These are phyloP conservation scores for Venturia asperata DNA, from an alignment of 2,329 filamentous ascomycete species.

Conservation along the genomic window DNA sequence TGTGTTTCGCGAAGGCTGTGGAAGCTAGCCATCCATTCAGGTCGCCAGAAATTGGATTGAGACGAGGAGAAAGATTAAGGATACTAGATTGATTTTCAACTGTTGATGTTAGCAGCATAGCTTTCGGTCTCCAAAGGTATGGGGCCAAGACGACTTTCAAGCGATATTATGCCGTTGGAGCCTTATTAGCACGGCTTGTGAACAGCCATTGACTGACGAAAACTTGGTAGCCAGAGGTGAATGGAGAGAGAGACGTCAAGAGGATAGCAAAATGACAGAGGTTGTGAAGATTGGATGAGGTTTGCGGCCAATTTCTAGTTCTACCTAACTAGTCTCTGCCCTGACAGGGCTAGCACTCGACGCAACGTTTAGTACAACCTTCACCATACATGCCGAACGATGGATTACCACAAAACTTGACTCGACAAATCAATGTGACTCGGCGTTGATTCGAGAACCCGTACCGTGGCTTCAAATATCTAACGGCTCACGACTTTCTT, in stretches of 20 bases:
- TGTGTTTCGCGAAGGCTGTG: no score
- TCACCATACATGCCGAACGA: neutral
- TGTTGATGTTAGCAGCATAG: no score
- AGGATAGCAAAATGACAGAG: neutral
- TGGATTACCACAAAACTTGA: neutral
- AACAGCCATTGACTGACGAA: no score
- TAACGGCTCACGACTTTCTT: neutral
- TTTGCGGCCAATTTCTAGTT: neutral
- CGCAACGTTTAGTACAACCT: neutral
- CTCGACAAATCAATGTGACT: neutral
- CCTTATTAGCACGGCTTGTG: no score
- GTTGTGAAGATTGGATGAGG: neutral
- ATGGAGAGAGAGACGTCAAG: neutral
- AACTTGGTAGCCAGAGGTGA: neutral
- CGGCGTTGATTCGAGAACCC: neutral
- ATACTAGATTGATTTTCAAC: no score
- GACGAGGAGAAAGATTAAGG: no score
- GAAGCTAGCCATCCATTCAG: no score
- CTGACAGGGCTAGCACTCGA: neutral
- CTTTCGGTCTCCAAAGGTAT: no score
- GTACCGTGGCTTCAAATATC: neutral
- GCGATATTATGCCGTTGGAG: no score
- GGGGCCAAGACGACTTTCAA: no score
- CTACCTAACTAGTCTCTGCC: neutral
- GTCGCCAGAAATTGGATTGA: no score